phyloP scores from a whole-genome alignment of 2,329 filamentous ascomycete genomes.

The Colletotrichum musicola region DNA sequence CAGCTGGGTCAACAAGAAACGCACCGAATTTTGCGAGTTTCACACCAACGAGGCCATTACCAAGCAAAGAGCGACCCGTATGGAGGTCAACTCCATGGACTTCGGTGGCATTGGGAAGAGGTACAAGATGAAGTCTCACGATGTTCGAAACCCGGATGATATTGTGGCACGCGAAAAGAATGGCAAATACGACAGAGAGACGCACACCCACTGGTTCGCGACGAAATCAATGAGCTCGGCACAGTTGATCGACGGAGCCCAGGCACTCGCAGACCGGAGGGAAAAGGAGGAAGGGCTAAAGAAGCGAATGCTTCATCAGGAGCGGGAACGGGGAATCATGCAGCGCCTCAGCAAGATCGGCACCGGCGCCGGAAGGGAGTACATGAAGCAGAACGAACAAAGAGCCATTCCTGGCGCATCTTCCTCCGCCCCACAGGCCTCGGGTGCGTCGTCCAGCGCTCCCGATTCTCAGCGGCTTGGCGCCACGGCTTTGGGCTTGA shows the following conservation, averaged over 20 bases:
- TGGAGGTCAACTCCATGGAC: constrained; percentile 83
- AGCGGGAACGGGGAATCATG: constrained; percentile 80
- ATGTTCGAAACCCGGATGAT: constrained; percentile 48
- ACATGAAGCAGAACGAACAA: constrained; percentile 65
- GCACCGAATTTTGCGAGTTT: constrained; percentile 92
- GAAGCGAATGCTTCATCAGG: constrained; percentile 72
- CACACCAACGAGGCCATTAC: constrained; percentile 87
- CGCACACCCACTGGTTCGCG: constrained; percentile 69
- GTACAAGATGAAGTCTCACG: constrained; percentile 30
- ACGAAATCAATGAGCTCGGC: constrained; percentile 66
- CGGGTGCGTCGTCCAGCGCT: constrained; percentile 31
- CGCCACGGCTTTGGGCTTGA: constrained; percentile 58
- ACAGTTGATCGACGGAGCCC: constrained; percentile 74
- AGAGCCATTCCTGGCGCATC: constrained; percentile 19
- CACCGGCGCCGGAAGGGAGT: constrained; percentile 76
- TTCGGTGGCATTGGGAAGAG: constrained; percentile 50
- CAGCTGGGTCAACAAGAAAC: constrained; percentile 87
- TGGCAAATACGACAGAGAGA: constrained; percentile 68
- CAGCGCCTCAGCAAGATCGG: constrained; percentile 75
- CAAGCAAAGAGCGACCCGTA: constrained; percentile 73
- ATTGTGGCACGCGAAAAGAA: constrained; percentile 47
- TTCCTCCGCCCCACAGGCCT: constrained; percentile 9
- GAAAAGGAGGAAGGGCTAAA: constrained; percentile 76
- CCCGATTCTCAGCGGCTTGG: constrained; percentile 53
- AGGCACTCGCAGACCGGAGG: constrained; percentile 69